Evolutionary conservation across 768 basidiomycete genomes (phyloP), one percentile per base, ranked within the genome.

Genomic region (Lactarius vividus): DNA sequence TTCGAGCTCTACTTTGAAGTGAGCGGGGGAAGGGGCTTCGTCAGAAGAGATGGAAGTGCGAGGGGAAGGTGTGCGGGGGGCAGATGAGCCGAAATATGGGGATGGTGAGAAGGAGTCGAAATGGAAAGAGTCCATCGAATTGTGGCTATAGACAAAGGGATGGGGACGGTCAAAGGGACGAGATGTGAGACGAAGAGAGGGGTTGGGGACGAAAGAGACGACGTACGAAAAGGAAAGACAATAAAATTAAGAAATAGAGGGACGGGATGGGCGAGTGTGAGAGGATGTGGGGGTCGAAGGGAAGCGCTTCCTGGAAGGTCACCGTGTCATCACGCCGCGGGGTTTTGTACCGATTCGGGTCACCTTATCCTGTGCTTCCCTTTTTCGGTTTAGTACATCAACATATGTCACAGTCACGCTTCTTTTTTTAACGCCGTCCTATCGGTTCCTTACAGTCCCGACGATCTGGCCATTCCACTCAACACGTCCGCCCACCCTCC

Each of bases 31-130:
- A 49, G 75, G 69, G 76, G 69, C 57, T 11, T 55, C 66, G 57
- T 63, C 62, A 18, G 77, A 72, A 67, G 70, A 73, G 66, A 75
- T 61, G 62, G 74, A 75, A 55, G 73, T 74, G 54, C 77, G 79
- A 26, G 90, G 90, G 1, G 90, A 91, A 0, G 90, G 90, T 0
- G 90, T 91, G 62, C 89, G 84, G 2, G 90, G 89, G 1, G 83
- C 80, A 53, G 88, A 88, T 68, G 85, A 82, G 78, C 88, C 85
- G 63, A 86, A 85, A 79, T 86, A 87, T 55, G 66, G 62, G n/a
- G 66, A 67, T 70, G 85, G 81, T 59, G 84, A 77, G 76, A 86
- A 88, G 8, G 79, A 75, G 79, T 88, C 86, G 75, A 88, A 89
- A 49, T 74, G 73, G 69, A 75, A 69, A 62, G 74, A 57, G 73